Evolutionary conservation across 148 eudicot genomes (phyloP), one percentile per base, ranked within the genome.

Genomic region (Dysphania ambrosioides): DNA sequence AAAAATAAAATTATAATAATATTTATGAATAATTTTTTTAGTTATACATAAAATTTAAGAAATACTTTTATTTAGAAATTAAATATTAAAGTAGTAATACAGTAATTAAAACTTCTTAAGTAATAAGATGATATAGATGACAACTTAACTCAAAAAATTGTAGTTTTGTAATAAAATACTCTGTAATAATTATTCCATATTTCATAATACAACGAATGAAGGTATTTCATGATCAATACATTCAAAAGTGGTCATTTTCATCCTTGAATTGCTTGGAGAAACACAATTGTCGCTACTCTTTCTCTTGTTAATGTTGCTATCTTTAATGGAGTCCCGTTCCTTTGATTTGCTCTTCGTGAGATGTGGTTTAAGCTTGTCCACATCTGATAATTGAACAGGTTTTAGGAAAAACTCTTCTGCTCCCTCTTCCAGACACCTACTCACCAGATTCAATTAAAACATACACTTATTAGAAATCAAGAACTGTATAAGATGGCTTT

Each of bases 391-490:
- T 55, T 79, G 88, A 62, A 90, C 88, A 66, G 91, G 91, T 66
- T 90, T 88, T 19, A 90, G 72, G 44, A 88, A 80, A 71, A 86
- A 88, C 65, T 88, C 88, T 38, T 90, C 85, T 30, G 95, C 91
- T 67, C 91, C 90, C 41, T 86, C 87, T 71, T 90, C 94, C 80
- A 90, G 68, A 73, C 94, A 90, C 79, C 90, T 90, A 73, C 44
- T 4, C 29, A 67, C 6, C 16, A 26, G 19, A 27, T 66, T 55
- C n/a, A 55, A 64, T 26, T 21, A 42, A 21, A 62, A 62, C 35
- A 71, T 36, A n/a, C n/a, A n/a, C n/a, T n/a, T n/a, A n/a, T n/a
- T n/a, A n/a, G n/a, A n/a, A n/a, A n/a, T n/a, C n/a, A n/a, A n/a
- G n/a, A n/a, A n/a, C n/a, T n/a, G n/a, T n/a, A n/a, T n/a, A n/a